phyloP scores from a whole-genome alignment of 345 rosid genomes.

The Rhodamnia argentea region DNA sequence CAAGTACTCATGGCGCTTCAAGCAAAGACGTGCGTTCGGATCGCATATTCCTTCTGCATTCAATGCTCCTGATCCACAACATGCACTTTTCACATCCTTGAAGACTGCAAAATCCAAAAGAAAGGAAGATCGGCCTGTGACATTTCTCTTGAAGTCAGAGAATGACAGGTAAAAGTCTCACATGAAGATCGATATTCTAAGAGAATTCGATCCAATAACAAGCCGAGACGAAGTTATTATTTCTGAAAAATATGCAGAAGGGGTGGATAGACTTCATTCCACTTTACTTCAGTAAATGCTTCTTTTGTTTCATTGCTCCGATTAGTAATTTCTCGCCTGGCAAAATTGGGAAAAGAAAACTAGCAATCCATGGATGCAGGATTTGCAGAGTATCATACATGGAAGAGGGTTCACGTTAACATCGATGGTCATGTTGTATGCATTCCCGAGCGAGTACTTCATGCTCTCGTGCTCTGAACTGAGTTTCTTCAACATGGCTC shows the following conservation, averaged over 20 bases:
- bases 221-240: neutral
- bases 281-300: neutral
- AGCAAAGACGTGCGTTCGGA: slow-evolving; percentile 19
- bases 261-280: neutral
- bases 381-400: slow-evolving; percentile 14
- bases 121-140: neutral
- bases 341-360: neutral
- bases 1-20: slow-evolving; percentile 16
- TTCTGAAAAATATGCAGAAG: neutral
- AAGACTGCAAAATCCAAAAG: slow-evolving; percentile 19
- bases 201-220: neutral
- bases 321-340: neutral
- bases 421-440: slow-evolving; percentile 27
- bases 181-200: neutral
- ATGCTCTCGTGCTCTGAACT: slow-evolving; percentile 20
- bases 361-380: neutral
- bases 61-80: slow-evolving; percentile 28
- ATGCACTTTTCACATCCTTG: slow-evolving; percentile 23
- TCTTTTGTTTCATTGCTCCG: neutral
- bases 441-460: slow-evolving; percentile 41
- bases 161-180: neutral
- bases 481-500: slow-evolving; percentile 21
- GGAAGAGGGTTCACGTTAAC: slow-evolving; percentile 19
- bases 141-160: neutral
- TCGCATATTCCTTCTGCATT: slow-evolving; percentile 17